Conservation (phyloP, 805 yeast genomes). For the Wickerhamiella lipophila region DNA sequence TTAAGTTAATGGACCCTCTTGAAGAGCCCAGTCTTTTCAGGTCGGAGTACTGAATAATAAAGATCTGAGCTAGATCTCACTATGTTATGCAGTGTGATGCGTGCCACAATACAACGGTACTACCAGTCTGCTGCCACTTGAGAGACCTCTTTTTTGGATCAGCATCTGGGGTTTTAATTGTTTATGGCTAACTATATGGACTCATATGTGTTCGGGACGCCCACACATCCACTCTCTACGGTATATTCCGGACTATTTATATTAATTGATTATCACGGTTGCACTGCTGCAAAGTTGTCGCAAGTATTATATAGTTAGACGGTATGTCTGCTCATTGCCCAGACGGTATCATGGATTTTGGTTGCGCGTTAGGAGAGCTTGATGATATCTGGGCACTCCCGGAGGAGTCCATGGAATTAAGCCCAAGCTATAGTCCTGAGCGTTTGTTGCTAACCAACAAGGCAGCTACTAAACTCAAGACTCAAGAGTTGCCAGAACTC, state of each 20-base stretch:
- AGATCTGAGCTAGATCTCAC: too few species aligned
- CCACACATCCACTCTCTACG: not conserved
- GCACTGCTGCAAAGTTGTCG: conserved; percentile 1
- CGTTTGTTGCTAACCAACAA: not conserved
- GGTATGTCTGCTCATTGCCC: not conserved
- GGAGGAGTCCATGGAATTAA: not conserved
- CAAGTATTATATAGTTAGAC: not conserved
- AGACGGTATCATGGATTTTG: not conserved
- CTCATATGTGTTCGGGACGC: not conserved
- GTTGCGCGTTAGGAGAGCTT: not conserved
- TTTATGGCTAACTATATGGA: too few species aligned
- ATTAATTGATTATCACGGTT: not conserved
- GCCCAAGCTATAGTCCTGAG: not conserved
- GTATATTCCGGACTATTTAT: not conserved
- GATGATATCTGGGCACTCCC: conserved; percentile 2
- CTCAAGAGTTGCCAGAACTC: not conserved
- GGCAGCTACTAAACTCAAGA: not conserved
- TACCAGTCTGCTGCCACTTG: too few species aligned
- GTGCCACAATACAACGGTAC: not conserved
- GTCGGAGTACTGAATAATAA: not conserved
- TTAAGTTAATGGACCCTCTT: conserved; percentile 8
- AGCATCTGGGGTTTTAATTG: too few species aligned
- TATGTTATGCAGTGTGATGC: not conserved
- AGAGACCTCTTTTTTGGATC: too few species aligned
- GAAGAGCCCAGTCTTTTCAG: conserved; percentile 8